phyloP scores from a whole-genome alignment of 2,329 filamentous ascomycete species.

The Calonectria crousiana region DNA sequence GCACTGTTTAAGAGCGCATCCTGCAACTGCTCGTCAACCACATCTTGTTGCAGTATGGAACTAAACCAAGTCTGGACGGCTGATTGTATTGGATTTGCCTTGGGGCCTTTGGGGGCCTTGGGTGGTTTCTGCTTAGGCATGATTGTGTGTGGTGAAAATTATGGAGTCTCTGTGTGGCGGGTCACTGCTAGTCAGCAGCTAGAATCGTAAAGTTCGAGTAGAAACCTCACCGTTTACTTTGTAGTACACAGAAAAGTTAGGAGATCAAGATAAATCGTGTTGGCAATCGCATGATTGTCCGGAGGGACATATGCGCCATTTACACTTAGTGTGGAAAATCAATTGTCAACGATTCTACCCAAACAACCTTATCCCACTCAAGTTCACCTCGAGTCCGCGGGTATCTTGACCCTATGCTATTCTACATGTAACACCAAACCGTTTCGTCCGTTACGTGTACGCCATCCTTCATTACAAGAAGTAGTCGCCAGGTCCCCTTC shows the following conservation, averaged over 20 bases:
- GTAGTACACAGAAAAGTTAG: no score
- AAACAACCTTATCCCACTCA: conserved; percentile 44
- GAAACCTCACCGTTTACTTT: not conserved
- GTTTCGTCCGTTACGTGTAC: conserved; percentile 42
- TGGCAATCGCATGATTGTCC: not conserved
- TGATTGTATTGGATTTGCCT: conserved; percentile 47
- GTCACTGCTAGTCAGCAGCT: not conserved
- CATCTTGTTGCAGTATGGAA: conserved; percentile 11
- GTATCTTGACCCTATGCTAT: conserved; percentile 58
- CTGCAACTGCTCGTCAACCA: conserved; percentile 26
- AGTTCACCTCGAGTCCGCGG: conserved; percentile 51
- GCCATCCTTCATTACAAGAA: conserved; percentile 65
- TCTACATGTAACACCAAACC: conserved; percentile 53
- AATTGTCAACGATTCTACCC: conserved; percentile 40
- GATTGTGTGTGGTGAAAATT: conserved; percentile 28
- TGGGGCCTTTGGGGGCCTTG: conserved; percentile 35
- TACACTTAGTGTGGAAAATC: conserved; percentile 22
- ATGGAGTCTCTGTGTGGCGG: not conserved
- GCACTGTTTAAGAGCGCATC: conserved; percentile 53
- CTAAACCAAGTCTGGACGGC: conserved; percentile 48
- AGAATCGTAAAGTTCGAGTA: not conserved
- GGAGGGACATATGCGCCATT: not conserved
- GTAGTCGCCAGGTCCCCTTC: conserved; percentile 76
- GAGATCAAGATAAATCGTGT: not conserved
- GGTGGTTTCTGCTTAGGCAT: conserved; percentile 43